Evolutionary conservation across 2,329 filamentous ascomycete species (phyloP).

Genomic region (Penicillium sp.): DNA sequence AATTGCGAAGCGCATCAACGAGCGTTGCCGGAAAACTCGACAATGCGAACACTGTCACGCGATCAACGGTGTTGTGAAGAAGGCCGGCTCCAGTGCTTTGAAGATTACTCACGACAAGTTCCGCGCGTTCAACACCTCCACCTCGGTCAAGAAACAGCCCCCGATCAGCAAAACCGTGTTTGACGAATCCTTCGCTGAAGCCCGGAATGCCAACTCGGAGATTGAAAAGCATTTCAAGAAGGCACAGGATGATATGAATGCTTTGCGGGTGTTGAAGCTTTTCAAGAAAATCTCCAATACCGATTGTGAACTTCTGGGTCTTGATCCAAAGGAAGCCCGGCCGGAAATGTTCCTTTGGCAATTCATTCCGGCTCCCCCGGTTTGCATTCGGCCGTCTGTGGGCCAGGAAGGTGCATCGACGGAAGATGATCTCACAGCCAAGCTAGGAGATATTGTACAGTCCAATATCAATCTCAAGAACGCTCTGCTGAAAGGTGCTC

Average conservation of each 20-base stretch:
- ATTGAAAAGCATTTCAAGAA: slow-evolving; percentile 89
- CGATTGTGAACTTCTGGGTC: slow-evolving; percentile 88
- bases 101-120: slow-evolving; percentile 96
- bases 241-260: slow-evolving; percentile 92
- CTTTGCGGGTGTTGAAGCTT: slow-evolving; percentile 82
- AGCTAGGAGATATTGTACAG: slow-evolving; percentile 94
- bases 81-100: slow-evolving; percentile 76
- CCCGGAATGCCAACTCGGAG: slow-evolving; percentile 75
- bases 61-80: slow-evolving; percentile 88
- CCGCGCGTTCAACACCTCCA: slow-evolving; percentile 82
- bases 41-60: slow-evolving; percentile 77
- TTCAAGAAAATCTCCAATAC: slow-evolving; percentile 83
- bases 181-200: slow-evolving; percentile 80
- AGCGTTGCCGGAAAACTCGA: slow-evolving; percentile 85
- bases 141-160: slow-evolving; percentile 77
- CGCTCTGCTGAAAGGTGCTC: slow-evolving; percentile 78
- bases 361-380: slow-evolving; percentile 88
- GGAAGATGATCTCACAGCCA: slow-evolving; percentile 94
- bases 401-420: slow-evolving; percentile 90
- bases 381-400: slow-evolving; percentile 92
- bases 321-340: slow-evolving; percentile 81
- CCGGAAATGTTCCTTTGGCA: slow-evolving; percentile 99
- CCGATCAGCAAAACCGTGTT: slow-evolving; percentile 82
- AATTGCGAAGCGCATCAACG: slow-evolving; percentile 84
- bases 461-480: slow-evolving; percentile 85